Conservation (phyloP, 805 yeast species). For the Candida cerambycidarum region DNA sequence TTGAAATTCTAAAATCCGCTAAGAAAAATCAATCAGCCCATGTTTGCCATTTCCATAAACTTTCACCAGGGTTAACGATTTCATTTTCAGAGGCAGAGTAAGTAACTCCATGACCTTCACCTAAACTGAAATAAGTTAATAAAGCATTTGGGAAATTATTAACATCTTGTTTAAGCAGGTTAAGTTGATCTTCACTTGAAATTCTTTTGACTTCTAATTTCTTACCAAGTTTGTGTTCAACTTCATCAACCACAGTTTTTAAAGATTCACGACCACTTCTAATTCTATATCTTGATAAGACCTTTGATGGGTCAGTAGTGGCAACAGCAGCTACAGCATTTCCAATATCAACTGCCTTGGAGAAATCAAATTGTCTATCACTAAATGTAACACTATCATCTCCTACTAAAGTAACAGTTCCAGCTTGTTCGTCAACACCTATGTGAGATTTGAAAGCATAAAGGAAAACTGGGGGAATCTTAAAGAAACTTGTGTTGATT, state of each 20-base stretch:
- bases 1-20: too few species aligned
- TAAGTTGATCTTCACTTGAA: background rate
- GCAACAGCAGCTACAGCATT: conserved; percentile 42
- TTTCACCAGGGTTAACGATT: conserved; percentile 9
- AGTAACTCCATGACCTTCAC: conserved; percentile 1
- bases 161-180: background rate
- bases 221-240: conserved; percentile 4
- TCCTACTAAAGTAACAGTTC: conserved; percentile 39
- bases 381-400: conserved; percentile 24
- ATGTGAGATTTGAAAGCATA: conserved; percentile 34
- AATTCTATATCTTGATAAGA: conserved; percentile 47
- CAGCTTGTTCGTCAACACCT: conserved; percentile 37
- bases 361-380: conserved; percentile 28
- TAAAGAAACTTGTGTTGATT: conserved; percentile 39
- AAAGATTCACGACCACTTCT: conserved; percentile 41
- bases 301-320: conserved; percentile 30
- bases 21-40: background rate
- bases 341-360: conserved; percentile 45
- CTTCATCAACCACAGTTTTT: conserved; percentile 29
- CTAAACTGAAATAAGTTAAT: background rate
- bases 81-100: conserved; percentile 5
- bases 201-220: background rate
- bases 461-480: conserved; percentile 22
- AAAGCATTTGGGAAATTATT: background rate
- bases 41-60: conserved; percentile 11